Evolutionary conservation across 352 stramenopile genomes (phyloP).

Genomic region (Pythium guiyangense): DNA sequence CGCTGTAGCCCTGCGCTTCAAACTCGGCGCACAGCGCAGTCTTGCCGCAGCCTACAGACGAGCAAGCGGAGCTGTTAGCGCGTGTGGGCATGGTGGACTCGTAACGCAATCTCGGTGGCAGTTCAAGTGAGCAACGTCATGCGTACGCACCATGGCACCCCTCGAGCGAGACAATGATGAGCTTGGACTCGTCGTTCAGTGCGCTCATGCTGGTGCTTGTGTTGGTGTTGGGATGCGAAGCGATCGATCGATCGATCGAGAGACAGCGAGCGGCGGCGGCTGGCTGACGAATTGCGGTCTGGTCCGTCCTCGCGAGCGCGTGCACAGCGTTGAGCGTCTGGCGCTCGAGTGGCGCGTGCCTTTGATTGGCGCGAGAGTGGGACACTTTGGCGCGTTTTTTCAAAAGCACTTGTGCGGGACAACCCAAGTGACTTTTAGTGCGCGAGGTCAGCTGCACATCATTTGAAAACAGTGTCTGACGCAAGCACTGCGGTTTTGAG

Average conservation of each 20-base stretch:
- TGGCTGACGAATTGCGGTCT: background rate
- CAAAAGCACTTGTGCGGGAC: background rate
- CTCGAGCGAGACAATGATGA: conserved; percentile 84
- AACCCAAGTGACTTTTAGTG: background rate
- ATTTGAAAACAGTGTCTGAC: too few species aligned
- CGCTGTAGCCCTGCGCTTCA: conserved; percentile 62
- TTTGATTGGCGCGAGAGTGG: background rate
- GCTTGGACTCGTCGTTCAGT: conserved; percentile 35
- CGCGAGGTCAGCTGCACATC: too few species aligned
- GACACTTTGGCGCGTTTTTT: background rate
- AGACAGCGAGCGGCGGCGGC: background rate
- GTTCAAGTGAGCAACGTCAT: background rate
- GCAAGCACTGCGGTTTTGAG: too few species aligned
- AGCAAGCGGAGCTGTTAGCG: background rate
- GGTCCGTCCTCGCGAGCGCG: background rate
- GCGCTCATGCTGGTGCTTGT: conserved; percentile 8
- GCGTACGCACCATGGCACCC: conserved; percentile 74
- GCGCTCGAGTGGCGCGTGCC: background rate
- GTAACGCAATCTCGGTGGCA: background rate
- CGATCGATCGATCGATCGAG: background rate
- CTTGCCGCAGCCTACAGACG: conserved; percentile 60
- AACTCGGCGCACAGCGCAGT: conserved; percentile 77
- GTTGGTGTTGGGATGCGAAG: background rate
- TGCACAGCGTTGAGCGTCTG: background rate
- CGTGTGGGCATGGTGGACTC: too few species aligned